Evolutionary conservation across 1,139 yeast species (phyloP).

Genomic region (Pichia kudriavzevii): DNA sequence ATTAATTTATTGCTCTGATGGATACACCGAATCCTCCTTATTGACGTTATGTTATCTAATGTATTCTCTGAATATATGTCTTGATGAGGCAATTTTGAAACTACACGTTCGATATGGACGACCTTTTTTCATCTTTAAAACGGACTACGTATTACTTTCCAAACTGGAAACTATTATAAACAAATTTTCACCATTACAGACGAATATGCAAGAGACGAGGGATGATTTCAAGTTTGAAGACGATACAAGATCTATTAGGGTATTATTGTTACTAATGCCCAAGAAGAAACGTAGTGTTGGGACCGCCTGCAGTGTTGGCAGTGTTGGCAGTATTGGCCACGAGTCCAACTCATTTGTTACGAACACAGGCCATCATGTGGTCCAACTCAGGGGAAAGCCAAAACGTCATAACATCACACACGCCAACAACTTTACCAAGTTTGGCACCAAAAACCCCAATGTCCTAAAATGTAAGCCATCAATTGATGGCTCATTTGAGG

Average conservation of each 20-base stretch:
- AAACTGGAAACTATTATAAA: conserved; percentile 57
- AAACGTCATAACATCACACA: background rate
- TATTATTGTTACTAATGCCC: conserved; percentile 19
- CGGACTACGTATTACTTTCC: conserved; percentile 60
- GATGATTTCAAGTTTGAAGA: conserved; percentile 16
- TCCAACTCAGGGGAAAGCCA: conserved; percentile 18
- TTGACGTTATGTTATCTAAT: conserved; percentile 64
- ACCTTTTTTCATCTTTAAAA: conserved; percentile 76
- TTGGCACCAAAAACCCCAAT: background rate
- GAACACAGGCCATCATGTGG: conserved; percentile 25
- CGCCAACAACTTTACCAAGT: background rate
- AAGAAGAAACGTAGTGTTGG: conserved; percentile 11
- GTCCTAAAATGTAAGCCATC: background rate
- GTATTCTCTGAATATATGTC: conserved; percentile 44
- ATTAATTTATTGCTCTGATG: conserved; percentile 77
- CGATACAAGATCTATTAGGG: conserved; percentile 16
- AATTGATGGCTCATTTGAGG: conserved; percentile 20
- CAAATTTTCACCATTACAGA: conserved; percentile 43
- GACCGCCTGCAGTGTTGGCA: conserved; percentile 3
- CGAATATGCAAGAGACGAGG: conserved; percentile 5
- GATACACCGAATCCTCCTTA: conserved; percentile 84
- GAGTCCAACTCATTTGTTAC: conserved; percentile 17
- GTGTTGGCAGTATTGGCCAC: background rate
- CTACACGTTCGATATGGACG: conserved; percentile 60
- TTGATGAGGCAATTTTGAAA: conserved; percentile 48